Base-by-base conservation (phyloP, 1,284 basidiomycete species). In the Puccinia brachypodii region DNA sequence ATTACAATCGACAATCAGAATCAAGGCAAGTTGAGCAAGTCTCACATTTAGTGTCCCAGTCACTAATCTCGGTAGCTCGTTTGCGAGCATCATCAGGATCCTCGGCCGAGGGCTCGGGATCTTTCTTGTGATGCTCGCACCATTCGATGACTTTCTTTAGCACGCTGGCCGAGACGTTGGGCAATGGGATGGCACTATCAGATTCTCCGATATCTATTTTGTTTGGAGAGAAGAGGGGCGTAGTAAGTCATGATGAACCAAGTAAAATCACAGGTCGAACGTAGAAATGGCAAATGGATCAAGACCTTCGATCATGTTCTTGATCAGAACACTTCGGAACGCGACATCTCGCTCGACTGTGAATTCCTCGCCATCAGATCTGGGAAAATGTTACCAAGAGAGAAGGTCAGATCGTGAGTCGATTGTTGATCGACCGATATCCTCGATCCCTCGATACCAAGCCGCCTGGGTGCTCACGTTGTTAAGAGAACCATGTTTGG, bases 91-190 rank as follows among this genome's bases (percentile, higher is more conserved):
- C 93, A 82, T 92, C 90, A 84, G 95, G 94, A 66, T 89, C 88
- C 79, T 89, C 88, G 22, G 92, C 89, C 36, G 92, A 89, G n/a
- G 96, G 96, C 66, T 98, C 91, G 38, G 96, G 95, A 88, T 99
- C 97, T 85, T 92, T 92, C 84, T 94, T 93, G 89, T 99, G 97
- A 88, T 99, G 95, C 85, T 98, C 95, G 90, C 97, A 99, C 90
- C 98, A 99, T 87, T 99, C 97, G 69, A 99, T 90, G 81, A 93
- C 95, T 92, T 99, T 99, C 89, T 95, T 96, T 86, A 99, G 88
- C 7, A 99, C 97, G 84, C 92, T 93, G 8, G 96, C 94, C 11
- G 95, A 95, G 22, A 99, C 97, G 87, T 98, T 99, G 82, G 96
- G 95, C 13, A 99, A 89, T 73, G 97, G 97, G 86, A 99, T 99